A percentile compares a stretch with the other conserved stretches of the same genome.
Conservation (phyloP, 345 rosid genomes). For the Chamaenerion angustifolium region DNA sequence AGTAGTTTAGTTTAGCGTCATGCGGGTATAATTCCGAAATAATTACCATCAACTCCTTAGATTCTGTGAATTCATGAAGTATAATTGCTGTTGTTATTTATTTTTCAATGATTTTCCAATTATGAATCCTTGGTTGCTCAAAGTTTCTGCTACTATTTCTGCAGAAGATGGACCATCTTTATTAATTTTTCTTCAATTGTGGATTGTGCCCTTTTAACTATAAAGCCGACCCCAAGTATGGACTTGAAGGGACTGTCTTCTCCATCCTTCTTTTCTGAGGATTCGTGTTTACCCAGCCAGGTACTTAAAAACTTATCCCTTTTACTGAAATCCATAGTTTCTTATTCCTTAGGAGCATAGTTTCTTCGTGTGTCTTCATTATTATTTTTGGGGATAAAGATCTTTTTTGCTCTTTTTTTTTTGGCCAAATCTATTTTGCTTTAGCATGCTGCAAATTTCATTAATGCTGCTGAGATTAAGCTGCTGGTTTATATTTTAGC, state of each 20-base stretch:
- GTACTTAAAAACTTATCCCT: no score
- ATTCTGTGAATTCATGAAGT: background rate
- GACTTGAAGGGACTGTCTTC: no score
- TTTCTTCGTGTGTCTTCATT: no score
- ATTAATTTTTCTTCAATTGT: background rate
- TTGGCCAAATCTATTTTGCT: no score
- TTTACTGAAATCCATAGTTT: background rate
- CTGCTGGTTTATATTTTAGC: no score
- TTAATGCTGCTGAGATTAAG: no score
- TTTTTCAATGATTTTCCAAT: no score
- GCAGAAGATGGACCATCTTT: slow-evolving; percentile 1
- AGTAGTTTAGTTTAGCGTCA: background rate
- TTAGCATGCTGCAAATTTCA: no score
- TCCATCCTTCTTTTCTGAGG: no score
- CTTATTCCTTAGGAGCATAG: background rate
- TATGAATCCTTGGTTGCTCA: background rate
- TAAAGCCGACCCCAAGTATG: slow-evolving; percentile 22
- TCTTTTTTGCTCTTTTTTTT: no score
- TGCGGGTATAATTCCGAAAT: background rate
- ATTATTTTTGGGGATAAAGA: no score
- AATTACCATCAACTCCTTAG: background rate
- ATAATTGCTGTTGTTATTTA: background rate
- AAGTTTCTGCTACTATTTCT: background rate
- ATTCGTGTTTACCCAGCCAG: no score
- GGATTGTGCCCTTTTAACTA: slow-evolving; percentile 1